Evolutionary conservation across 2,329 filamentous ascomycete genomes (phyloP).

Genomic region (Paecilomyces variotii): DNA sequence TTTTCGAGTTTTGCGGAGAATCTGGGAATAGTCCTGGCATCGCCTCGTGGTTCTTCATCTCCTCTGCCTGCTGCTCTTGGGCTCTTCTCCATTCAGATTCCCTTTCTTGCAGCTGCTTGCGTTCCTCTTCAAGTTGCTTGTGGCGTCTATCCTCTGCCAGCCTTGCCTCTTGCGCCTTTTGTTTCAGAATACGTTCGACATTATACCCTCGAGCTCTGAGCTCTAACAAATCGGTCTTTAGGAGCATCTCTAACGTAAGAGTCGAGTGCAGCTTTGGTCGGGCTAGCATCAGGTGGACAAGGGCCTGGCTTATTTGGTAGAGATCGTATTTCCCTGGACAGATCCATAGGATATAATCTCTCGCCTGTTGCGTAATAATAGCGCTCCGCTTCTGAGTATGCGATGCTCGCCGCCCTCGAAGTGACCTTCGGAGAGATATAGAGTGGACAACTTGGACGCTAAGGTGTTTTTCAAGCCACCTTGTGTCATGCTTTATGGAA

Average conservation of each 20-base stretch:
- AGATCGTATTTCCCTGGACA: conserved; percentile 66
- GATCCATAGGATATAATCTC: conserved; percentile 65
- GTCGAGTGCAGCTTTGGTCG: conserved; percentile 83
- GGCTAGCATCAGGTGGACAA: conserved; percentile 71
- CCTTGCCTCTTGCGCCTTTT: conserved; percentile 77
- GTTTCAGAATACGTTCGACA: conserved; percentile 83
- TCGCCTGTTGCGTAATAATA: conserved; percentile 51
- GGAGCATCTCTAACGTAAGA: conserved; percentile 81
- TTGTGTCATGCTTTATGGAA: conserved; percentile 74
- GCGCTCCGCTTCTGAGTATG: conserved; percentile 70
- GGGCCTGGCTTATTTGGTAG: conserved; percentile 83
- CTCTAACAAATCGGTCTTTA: conserved; percentile 75
- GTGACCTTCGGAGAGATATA: conserved; percentile 67
- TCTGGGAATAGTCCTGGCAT: conserved; percentile 72
- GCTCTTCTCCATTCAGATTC: conserved; percentile 42
- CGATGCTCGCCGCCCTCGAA: conserved; percentile 61
- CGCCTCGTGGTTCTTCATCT: conserved; percentile 28
- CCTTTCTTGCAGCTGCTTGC: conserved; percentile 57
- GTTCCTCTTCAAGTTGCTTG: conserved; percentile 63
- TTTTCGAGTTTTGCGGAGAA: conserved; percentile 47
- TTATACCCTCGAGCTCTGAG: conserved; percentile 88
- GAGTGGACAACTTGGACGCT: conserved; percentile 68
- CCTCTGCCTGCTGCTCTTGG: conserved; percentile 24
- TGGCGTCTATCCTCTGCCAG: conserved; percentile 77
- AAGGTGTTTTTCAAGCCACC: conserved; percentile 85